Percentiles rank a stretch among this genome's conserved stretches.
Evolutionary conservation across 2,329 filamentous ascomycete genomes (phyloP).

Genomic region (Colletotrichum eleusines): DNA sequence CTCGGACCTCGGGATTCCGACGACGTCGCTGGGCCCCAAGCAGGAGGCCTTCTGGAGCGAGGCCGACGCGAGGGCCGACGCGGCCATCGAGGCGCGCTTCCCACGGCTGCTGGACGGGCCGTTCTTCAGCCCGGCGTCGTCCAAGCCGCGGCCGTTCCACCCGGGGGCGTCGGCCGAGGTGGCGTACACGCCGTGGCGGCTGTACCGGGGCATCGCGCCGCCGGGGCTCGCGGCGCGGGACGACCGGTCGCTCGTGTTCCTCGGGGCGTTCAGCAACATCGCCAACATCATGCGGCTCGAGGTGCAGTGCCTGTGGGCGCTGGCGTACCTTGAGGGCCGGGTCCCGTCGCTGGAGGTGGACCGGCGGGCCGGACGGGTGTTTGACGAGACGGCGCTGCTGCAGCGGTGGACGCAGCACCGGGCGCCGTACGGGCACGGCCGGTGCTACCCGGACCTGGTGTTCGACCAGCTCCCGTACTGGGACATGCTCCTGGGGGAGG

Average conservation of each 20-base stretch:
- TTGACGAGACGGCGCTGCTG: slow-evolving; percentile 60
- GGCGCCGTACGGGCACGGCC: slow-evolving; percentile 64
- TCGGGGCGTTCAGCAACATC: slow-evolving; percentile 60
- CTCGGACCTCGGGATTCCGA: slow-evolving; percentile 43
- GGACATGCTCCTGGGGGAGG: slow-evolving; percentile 66
- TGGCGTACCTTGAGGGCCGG: slow-evolving; percentile 66
- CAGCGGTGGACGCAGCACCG: slow-evolving; percentile 65
- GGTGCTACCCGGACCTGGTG: slow-evolving; percentile 64
- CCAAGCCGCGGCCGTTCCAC: slow-evolving; percentile 38
- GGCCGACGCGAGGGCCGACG: slow-evolving; percentile 40
- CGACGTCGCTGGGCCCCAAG: slow-evolving; percentile 34
- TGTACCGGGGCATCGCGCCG: slow-evolving; percentile 47
- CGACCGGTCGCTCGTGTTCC: slow-evolving; percentile 60
- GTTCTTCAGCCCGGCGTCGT: slow-evolving; percentile 29
- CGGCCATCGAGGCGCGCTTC: slow-evolving; percentile 36
- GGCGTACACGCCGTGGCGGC: slow-evolving; percentile 45
- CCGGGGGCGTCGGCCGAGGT: slow-evolving; percentile 38
- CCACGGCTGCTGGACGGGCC: slow-evolving; percentile 41
- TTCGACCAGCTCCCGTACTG: slow-evolving; percentile 71
- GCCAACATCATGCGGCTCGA: slow-evolving; percentile 59
- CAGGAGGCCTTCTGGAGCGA: slow-evolving; percentile 41
- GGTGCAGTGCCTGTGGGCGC: slow-evolving; percentile 65
- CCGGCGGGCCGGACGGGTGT: slow-evolving; percentile 25
- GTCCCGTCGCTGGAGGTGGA: slow-evolving; percentile 48
- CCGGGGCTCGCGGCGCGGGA: slow-evolving; percentile 49